A percentile compares a stretch with the other conserved stretches of the same genome.
phyloP scores from a whole-genome alignment of 257 asterid genomes.

The Cynanchum wilfordii region DNA sequence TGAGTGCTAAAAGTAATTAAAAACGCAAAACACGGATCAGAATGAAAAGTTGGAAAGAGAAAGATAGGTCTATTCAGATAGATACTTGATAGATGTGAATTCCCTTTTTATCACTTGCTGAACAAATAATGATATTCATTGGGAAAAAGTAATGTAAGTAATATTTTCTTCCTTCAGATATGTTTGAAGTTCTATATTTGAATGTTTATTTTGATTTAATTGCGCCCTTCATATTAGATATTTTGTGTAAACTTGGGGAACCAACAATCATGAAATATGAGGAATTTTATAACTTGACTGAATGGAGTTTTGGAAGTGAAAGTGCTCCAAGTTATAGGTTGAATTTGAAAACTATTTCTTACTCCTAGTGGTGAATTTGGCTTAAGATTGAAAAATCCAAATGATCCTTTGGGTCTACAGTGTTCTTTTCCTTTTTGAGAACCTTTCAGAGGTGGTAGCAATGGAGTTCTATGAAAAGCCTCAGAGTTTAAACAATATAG shows the following conservation, averaged over 20 bases:
- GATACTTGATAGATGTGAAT: neutral
- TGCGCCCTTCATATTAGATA: too few species aligned
- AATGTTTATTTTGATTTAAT: too few species aligned
- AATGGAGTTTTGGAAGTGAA: neutral
- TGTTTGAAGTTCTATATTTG: neutral
- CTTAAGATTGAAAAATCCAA: neutral
- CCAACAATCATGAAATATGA: too few species aligned
- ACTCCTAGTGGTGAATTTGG: neutral
- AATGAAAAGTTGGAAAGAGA: neutral
- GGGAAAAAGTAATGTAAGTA: neutral
- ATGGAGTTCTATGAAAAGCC: neutral
- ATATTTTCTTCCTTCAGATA: neutral
- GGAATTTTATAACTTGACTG: too few species aligned
- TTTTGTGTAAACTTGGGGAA: too few species aligned
- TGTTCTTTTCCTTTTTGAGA: neutral
- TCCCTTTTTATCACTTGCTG: neutral
- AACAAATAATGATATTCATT: neutral
- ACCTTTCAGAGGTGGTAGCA: neutral
- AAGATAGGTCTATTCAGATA: neutral
- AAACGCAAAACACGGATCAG: neutral
- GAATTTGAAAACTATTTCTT: neutral
- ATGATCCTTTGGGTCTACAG: neutral
- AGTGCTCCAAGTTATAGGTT: neutral
- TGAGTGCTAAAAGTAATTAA: neutral
- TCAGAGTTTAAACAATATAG: neutral